Percentiles rank a stretch among this genome's conserved stretches.
These are phyloP conservation scores for Candida cerambycidarum DNA, from an alignment of 805 yeast genomes.

Conservation along the genomic window DNA sequence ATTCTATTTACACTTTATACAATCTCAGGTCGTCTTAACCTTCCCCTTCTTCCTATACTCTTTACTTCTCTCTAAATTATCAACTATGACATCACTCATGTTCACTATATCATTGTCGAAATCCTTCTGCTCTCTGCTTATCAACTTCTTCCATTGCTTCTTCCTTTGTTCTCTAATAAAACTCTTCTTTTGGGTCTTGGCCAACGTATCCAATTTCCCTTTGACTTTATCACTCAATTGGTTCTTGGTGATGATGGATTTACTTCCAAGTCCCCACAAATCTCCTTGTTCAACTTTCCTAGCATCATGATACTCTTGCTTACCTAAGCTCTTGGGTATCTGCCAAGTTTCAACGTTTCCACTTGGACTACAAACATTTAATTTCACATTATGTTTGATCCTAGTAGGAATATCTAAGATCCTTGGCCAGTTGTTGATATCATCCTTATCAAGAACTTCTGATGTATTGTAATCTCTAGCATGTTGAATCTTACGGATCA, in stretches of 20 bases:
- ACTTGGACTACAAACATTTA: conserved; percentile 75
- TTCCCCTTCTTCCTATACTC: conserved; percentile 34
- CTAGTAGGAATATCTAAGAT: conserved; percentile 70
- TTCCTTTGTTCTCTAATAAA: conserved; percentile 35
- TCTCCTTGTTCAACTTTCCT: conserved; percentile 85
- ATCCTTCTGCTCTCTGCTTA: conserved; percentile 24
- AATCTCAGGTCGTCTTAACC: not conserved
- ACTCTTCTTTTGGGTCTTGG: conserved; percentile 40
- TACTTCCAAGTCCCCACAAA: conserved; percentile 64
- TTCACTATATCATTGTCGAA: conserved; percentile 27
- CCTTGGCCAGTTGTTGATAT: conserved; percentile 62
- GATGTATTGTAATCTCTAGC: conserved; percentile 28
- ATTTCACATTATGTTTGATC: conserved; percentile 76
- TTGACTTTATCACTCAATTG: conserved; percentile 28
- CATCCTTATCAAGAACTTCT: conserved; percentile 17
- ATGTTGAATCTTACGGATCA: conserved; percentile 42
- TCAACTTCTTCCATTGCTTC: conserved; percentile 33
- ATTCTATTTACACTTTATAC: too few relatives aligned
- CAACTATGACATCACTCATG: conserved; percentile 28
- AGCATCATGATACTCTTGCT: conserved; percentile 83
- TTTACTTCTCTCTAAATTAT: conserved; percentile 31
- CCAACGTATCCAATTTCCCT: conserved; percentile 34
- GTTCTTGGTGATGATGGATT: conserved; percentile 32
- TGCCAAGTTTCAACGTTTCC: conserved; percentile 88
- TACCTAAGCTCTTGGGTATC: conserved; percentile 73